Evolutionary conservation across 345 rosid species (phyloP), one percentile per base, ranked within the genome.

Genomic region (Erodium maritimum): DNA sequence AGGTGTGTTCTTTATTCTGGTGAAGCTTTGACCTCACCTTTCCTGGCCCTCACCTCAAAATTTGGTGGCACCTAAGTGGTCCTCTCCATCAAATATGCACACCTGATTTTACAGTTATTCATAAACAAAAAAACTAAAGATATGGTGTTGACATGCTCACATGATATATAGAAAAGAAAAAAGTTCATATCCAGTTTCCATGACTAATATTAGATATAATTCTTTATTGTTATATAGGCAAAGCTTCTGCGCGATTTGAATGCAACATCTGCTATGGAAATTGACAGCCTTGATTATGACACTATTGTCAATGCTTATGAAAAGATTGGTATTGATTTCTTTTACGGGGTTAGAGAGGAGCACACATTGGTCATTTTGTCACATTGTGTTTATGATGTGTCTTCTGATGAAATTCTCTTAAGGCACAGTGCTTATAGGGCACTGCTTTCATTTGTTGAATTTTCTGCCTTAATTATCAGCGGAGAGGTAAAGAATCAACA

Each of bases 221-320:
- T 42, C 14, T 22, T 63, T 55, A 55, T 58, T 65, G 45, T 29
- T 54, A 50, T 80, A 75, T 84, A 93, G 99, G 94, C 90, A 64
- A 73, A 77, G 53, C 75, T 83, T 45, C 21, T 89, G 22, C 64
- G 65, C 21, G 77, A 82, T 61, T 71, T 93, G 79, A 93, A 93
- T 64, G 76, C 90, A 52, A 81, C 79, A 65, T 85, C 95, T 52
- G 75, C 75, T 54, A 58, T 70, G 65, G 98, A 91, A 72, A 68
- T 81, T 66, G 95, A 71, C 52, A 95, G 73, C 61, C 90, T 89
- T 67, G 99, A 93, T 80, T 89, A 81, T 69, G 96, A 89, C 54
- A 64, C 65, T 51, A 71, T 91, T 52, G 62, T 73, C 62, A 67
- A 61, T 69, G 87, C 96, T 52, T 89, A 89, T 71, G 86, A 67